Evolutionary conservation across 805 yeast genomes (phyloP).

Genomic region (Hanseniaspora lindneri): DNA sequence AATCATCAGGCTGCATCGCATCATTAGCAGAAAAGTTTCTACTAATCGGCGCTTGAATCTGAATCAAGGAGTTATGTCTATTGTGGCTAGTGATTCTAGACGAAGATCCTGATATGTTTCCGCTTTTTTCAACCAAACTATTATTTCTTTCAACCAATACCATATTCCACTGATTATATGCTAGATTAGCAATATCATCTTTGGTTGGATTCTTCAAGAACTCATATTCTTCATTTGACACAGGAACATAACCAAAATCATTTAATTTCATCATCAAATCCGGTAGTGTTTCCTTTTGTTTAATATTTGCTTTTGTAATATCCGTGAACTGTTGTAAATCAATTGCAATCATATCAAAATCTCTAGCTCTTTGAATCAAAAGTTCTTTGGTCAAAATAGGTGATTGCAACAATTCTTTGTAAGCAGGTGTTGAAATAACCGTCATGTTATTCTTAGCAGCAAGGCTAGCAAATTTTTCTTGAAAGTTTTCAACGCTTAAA

Average conservation of each 20-base stretch:
- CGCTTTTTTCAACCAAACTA: background rate
- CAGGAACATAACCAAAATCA: constrained; percentile 29
- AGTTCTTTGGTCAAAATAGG: constrained; percentile 18
- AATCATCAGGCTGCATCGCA: background rate
- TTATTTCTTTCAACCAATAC: constrained; percentile 13
- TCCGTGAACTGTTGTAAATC: constrained; percentile 17
- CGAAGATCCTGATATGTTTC: background rate
- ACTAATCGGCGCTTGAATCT: constrained; percentile 4
- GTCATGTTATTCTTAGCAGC: background rate
- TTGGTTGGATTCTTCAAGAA: background rate
- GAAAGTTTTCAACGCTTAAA: background rate
- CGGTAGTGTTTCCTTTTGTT: constrained; percentile 16
- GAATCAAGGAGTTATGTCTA: constrained; percentile 12
- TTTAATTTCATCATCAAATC: constrained; percentile 24
- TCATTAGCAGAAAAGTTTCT: background rate
- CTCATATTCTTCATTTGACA: constrained; percentile 28
- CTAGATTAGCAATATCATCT: constrained; percentile 8
- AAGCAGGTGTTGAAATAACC: background rate
- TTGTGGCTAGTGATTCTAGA: background rate
- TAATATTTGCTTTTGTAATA: constrained; percentile 17
- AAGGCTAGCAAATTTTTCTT: background rate
- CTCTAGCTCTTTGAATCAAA: constrained; percentile 19
- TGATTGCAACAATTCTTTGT: constrained; percentile 3
- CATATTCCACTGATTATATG: constrained; percentile 17
- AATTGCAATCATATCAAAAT: constrained; percentile 19